Evolutionary conservation across 768 basidiomycete species (phyloP).

Genomic region (Suillus plorans): DNA sequence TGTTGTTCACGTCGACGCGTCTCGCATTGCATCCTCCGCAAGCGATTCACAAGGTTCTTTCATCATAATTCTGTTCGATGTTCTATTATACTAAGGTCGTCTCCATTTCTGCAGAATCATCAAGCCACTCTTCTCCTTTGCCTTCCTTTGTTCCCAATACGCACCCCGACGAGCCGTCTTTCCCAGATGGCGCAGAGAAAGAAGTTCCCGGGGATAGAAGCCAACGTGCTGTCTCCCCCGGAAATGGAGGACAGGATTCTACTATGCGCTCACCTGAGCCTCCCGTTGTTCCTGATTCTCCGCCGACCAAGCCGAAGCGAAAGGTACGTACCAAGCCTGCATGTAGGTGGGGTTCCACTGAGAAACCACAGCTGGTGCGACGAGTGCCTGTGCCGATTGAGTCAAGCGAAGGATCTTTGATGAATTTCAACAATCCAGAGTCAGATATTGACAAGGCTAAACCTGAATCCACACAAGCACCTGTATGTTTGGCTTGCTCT

Average conservation of each 20-base stretch:
- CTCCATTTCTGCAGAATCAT: slow-evolving; percentile 3
- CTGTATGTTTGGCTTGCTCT: slow-evolving; percentile 16
- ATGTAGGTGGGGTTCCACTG: background rate
- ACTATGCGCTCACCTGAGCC: slow-evolving; percentile 20
- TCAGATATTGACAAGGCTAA: slow-evolving; percentile 9
- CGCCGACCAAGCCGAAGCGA: slow-evolving; percentile 28
- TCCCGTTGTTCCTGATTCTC: slow-evolving; percentile 17
- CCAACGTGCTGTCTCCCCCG: slow-evolving; percentile 12
- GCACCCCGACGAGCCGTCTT: slow-evolving; percentile 48
- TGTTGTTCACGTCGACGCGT: slow-evolving; percentile 37
- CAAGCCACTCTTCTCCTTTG: slow-evolving; percentile 34
- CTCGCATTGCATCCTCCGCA: slow-evolving; percentile 26
- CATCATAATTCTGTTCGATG: background rate
- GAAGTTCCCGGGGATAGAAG: slow-evolving; percentile 2
- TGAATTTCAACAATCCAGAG: background rate
- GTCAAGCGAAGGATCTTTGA: background rate
- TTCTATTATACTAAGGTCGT: background rate
- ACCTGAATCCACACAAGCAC: slow-evolving; percentile 21
- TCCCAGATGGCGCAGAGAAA: slow-evolving; percentile 20
- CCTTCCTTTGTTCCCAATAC: slow-evolving; percentile 56
- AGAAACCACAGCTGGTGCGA: background rate
- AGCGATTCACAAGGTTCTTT: slow-evolving; percentile 20
- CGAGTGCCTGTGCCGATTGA: background rate
- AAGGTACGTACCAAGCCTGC: slow-evolving; percentile 24
- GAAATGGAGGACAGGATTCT: slow-evolving; percentile 13